phyloP scores from a whole-genome alignment of 2,329 filamentous ascomycete species.

The Leptographium galeiforme region DNA sequence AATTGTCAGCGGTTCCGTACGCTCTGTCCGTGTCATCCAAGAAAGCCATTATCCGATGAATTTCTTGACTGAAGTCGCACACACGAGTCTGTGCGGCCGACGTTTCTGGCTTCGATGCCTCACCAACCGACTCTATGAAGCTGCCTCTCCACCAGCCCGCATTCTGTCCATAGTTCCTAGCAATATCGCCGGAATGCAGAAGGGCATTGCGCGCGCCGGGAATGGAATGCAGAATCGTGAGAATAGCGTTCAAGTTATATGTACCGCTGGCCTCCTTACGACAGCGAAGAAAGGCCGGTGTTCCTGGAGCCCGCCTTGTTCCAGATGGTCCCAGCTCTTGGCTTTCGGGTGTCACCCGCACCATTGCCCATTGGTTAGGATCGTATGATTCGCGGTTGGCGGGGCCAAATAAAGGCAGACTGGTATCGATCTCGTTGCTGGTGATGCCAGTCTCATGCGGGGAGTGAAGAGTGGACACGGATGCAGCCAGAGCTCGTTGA shows the following conservation, averaged over 20 bases:
- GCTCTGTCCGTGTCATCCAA: slow-evolving; percentile 46
- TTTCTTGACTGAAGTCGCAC: slow-evolving; percentile 34
- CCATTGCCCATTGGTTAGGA: slow-evolving; percentile 44
- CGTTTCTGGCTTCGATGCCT: slow-evolving; percentile 17
- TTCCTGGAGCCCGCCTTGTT: slow-evolving; percentile 27
- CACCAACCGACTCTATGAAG: slow-evolving; percentile 17
- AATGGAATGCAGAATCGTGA: slow-evolving; percentile 48
- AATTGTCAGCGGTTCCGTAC: slow-evolving; percentile 39
- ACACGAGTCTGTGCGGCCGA: slow-evolving; percentile 10
- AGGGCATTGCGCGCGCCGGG: slow-evolving; percentile 43
- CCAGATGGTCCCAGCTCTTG: slow-evolving; percentile 27
- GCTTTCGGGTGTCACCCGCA: slow-evolving; percentile 24
- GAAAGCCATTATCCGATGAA: slow-evolving; percentile 51
- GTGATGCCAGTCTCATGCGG: slow-evolving; percentile 39
- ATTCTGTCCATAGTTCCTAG: slow-evolving; percentile 38
- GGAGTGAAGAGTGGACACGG: slow-evolving; percentile 33
- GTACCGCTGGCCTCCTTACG: slow-evolving; percentile 16
- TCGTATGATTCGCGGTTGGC: slow-evolving; percentile 44
- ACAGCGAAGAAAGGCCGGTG: slow-evolving; percentile 39
- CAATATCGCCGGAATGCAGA: slow-evolving; percentile 27
- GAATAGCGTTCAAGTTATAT: slow-evolving; percentile 36
- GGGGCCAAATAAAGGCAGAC: slow-evolving; percentile 42
- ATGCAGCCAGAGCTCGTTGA: slow-evolving; percentile 41
- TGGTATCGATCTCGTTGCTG: slow-evolving; percentile 18
- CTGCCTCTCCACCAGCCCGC: slow-evolving; percentile 49